Conservation (phyloP, 1,284 basidiomycete genomes). For the Cutaneotrichosporon sp. region DNA sequence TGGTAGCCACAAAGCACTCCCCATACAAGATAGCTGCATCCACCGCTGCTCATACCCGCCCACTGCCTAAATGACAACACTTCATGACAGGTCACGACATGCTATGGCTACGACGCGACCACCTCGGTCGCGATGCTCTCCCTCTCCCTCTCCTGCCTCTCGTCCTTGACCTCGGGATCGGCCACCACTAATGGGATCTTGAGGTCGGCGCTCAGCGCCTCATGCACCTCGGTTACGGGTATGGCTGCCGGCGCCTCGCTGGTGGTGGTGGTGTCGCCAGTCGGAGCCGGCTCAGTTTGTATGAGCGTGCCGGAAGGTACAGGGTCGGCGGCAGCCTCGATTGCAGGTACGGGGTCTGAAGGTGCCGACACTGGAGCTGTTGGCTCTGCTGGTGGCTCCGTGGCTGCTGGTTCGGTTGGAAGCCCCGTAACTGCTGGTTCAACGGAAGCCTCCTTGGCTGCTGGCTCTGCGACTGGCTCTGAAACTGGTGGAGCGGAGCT, state of each 20-base stretch:
- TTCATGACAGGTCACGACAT: neutral
- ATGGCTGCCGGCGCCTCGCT: neutral
- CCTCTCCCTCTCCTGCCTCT: neutral
- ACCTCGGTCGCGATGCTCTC: neutral
- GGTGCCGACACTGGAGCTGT: neutral
- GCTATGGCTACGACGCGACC: neutral
- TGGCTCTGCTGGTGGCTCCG: neutral
- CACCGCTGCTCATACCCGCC: too few species aligned
- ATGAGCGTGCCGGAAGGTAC: neutral
- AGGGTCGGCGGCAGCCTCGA: neutral
- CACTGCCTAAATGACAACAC: neutral
- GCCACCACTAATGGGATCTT: neutral
- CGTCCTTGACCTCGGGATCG: neutral
- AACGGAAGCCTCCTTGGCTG: too few species aligned
- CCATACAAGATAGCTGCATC: too few species aligned
- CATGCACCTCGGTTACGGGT: neutral
- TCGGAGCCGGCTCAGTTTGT: neutral
- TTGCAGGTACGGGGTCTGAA: neutral
- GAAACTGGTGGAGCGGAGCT: neutral
- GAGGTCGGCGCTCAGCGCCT: neutral
- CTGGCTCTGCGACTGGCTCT: neutral
- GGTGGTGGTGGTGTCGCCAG: neutral
- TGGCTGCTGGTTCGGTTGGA: neutral
- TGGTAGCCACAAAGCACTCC: too few species aligned
- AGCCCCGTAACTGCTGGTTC: neutral